Percentiles rank a stretch among this genome's conserved stretches.
Conservation (phyloP, 768 basidiomycete species). For the Collybiopsis confluens region DNA sequence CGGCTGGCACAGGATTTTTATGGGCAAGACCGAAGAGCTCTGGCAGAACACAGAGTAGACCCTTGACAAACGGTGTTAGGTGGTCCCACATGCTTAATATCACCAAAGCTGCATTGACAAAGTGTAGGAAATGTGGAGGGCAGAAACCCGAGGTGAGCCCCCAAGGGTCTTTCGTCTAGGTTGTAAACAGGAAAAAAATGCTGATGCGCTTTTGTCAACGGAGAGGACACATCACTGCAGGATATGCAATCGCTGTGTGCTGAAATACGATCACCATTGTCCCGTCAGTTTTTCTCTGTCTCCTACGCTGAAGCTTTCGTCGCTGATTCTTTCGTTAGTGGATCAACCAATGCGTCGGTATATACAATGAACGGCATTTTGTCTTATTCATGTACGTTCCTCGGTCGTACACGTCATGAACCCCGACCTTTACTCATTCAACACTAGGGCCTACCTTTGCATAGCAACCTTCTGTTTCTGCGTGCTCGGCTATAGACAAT, state of each 20-base stretch:
- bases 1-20: slow-evolving; percentile 35
- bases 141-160: slow-evolving; percentile 72
- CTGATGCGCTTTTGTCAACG: slow-evolving; percentile 5
- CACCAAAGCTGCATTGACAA: slow-evolving; percentile 50
- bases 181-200: too few species aligned
- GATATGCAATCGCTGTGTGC: slow-evolving; percentile 84
- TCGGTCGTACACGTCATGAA: background rate
- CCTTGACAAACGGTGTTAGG: slow-evolving; percentile 38
- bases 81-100: slow-evolving; percentile 50
- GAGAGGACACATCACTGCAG: slow-evolving; percentile 93
- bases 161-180: background rate
- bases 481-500: slow-evolving; percentile 57
- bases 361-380: slow-evolving; percentile 95
- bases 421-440: background rate
- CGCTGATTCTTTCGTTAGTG: slow-evolving; percentile 37
- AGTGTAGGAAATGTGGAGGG: slow-evolving; percentile 66
- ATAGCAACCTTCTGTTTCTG: slow-evolving; percentile 60
- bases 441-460: slow-evolving; percentile 72
- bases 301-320: background rate
- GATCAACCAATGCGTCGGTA: slow-evolving; percentile 96
- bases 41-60: slow-evolving; percentile 17
- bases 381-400: slow-evolving; percentile 81
- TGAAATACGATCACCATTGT: slow-evolving; percentile 92
- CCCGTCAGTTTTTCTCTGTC: slow-evolving; percentile 55
- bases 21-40: slow-evolving; percentile 51